Conservation (phyloP, 108 stramenopile species). For the Discostella stelligeroides region DNA sequence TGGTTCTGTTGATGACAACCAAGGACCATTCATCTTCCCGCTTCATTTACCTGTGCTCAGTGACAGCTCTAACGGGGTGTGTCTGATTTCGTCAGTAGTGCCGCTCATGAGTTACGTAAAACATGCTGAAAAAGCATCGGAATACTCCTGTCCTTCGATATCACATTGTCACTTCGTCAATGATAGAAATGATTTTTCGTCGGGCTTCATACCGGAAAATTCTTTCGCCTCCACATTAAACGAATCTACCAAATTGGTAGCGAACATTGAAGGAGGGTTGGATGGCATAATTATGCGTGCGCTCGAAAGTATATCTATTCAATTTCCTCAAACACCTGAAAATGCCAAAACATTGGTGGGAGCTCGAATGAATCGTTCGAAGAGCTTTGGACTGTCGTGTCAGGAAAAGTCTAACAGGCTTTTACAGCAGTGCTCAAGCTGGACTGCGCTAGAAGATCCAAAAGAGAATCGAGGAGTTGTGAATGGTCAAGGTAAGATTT, state of each 20-base stretch:
- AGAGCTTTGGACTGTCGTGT: conserved; percentile 37
- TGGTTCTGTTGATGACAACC: conserved; percentile 55
- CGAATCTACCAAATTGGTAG: conserved; percentile 35
- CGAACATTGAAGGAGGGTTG: conserved; percentile 37
- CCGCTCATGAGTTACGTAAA: conserved; percentile 29
- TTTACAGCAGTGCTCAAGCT: conserved; percentile 67
- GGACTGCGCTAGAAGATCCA: conserved; percentile 68
- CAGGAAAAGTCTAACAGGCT: conserved; percentile 63
- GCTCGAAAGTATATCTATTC: conserved; percentile 55
- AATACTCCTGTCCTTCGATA: conserved; percentile 5
- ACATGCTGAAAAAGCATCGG: conserved; percentile 10
- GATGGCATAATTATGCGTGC: conserved; percentile 59
- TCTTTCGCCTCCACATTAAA: conserved; percentile 29
- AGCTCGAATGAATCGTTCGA: conserved; percentile 19
- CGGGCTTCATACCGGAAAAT: conserved; percentile 1
- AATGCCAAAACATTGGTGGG: background rate
- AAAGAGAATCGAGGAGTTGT: conserved; percentile 43
- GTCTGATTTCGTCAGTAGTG: conserved; percentile 26
- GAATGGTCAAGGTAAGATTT: conserved; percentile 60
- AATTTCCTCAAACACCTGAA: background rate
- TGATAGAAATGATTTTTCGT: conserved; percentile 12
- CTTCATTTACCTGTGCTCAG: conserved; percentile 4
- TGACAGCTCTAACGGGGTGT: background rate
- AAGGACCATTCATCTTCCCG: conserved; percentile 57
- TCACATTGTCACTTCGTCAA: conserved; percentile 11